phyloP scores from a whole-genome alignment of 192 early-diverging fungal genomes.

The Gonapodya sp. region DNA sequence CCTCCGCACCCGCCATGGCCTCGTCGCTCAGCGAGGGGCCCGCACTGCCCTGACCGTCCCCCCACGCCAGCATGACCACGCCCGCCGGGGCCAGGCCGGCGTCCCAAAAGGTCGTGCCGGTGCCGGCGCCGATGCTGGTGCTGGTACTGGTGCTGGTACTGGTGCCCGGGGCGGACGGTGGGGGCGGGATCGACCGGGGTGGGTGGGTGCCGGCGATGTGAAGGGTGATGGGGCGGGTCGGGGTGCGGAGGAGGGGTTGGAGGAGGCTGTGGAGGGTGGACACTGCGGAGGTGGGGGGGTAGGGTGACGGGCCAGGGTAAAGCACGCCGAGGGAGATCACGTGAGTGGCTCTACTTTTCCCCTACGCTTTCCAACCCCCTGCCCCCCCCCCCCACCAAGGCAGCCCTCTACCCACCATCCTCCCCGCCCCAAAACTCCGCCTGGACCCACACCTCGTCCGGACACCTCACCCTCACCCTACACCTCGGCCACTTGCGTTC shows the following conservation, averaged over 20 bases:
- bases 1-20: not conserved
- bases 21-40: not conserved
- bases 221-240: not conserved
- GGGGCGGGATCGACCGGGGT: not conserved
- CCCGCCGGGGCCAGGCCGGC: not conserved
- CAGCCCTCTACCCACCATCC: no score
- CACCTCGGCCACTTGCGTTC: not conserved
- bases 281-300: not conserved
- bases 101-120: not conserved
- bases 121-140: no score
- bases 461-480: not conserved
- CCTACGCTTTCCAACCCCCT: no score
- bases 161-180: not conserved
- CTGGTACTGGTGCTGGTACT: no score
- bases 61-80: not conserved
- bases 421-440: not conserved
- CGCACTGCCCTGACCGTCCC: not conserved
- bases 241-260: not conserved
- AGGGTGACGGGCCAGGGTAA: not conserved
- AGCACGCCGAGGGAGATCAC: not conserved
- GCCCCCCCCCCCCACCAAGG: no score
- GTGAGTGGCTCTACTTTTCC: not conserved
- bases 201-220: not conserved
- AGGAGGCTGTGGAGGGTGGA: not conserved
- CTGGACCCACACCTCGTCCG: not conserved